Base-by-base conservation (phyloP, 1,139 yeast species). In the Zygosaccharomyces pseudobailii region DNA sequence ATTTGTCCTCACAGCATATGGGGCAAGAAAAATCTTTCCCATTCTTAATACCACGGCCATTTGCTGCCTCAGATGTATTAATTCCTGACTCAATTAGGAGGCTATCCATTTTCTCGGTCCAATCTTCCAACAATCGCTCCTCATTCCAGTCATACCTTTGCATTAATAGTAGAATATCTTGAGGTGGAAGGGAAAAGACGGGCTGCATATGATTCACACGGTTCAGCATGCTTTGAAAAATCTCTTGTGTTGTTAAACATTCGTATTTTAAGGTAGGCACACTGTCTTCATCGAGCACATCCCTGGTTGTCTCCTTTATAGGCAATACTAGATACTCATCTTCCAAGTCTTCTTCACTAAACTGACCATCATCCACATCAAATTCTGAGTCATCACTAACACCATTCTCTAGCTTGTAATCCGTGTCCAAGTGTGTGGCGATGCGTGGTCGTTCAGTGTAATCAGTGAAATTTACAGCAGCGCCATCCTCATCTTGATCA, bases 81-180 rank as follows among this genome's bases (percentile, higher is more conserved):
- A 84, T 56, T 1, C 92, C 90, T 31, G 81, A 76, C 10, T 66
- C 67, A 4, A 62, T 57, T 32, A 76, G 62, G 2, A 83, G 71
- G 13, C 66, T 62, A 4, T 67, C 70, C 45, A 76, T 71, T 50
- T 79, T 70, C 42, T 78, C 84, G 59, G 84, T 80, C 67, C 76
- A 87, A 39, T 74, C 75, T 51, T 87, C 90, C 45, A 87, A 71
- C 36, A 87, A 73, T 44, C 77, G 77, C 49, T 87, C 94, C 39
- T 78, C 76, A 62, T 84, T 87, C 96, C 96, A 88, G 42, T 76
- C 74, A 62, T 73, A 83, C 47, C 71, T 65, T 44, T 84, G 80
- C 36, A 87, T 70, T 62, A 89, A 67, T 3, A 80, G 66, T 22
- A 80, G 47, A 21, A 63, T 59, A 47, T 61, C 66, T n/a, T 57